A percentile compares a stretch with the other conserved stretches of the same genome.
Conservation (phyloP, 306 rosid species). For the Glycine soja region DNA sequence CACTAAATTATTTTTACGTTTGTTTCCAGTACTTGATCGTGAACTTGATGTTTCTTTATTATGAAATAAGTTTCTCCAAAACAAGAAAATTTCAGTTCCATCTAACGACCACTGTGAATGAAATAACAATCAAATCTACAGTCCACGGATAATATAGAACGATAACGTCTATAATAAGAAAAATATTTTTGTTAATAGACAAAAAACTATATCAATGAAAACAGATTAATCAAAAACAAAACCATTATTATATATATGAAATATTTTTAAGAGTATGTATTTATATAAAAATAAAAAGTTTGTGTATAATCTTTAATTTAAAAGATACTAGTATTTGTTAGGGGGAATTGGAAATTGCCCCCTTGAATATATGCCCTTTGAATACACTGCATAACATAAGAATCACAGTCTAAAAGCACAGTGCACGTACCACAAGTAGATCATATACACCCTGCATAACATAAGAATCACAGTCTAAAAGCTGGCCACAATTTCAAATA, state of each 20-base stretch:
- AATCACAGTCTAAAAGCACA: too few species aligned
- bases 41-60: not conserved
- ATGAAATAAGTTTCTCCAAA: not conserved
- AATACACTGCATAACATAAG: too few species aligned
- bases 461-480: slow-evolving; percentile 28
- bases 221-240: too few species aligned
- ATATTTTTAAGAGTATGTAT: too few species aligned
- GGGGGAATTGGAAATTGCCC: too few species aligned
- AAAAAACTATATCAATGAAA: too few species aligned
- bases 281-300: too few species aligned
- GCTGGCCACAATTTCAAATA: slow-evolving; percentile 2
- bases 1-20: not conserved
- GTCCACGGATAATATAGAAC: not conserved
- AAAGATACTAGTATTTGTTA: too few species aligned
- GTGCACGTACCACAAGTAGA: too few species aligned
- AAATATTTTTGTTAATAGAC: not conserved
- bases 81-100: not conserved
- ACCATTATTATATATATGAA: too few species aligned
- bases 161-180: not conserved
- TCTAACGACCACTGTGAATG: not conserved
- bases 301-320: not conserved
- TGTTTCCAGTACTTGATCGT: not conserved
- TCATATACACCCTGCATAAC: not conserved
- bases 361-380: too few species aligned
- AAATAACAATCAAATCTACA: too few species aligned